Percentiles rank a stretch among this genome's conserved stretches.
phyloP scores from a whole-genome alignment of 257 asterid genomes.

The Jacaranda mimosifolia region DNA sequence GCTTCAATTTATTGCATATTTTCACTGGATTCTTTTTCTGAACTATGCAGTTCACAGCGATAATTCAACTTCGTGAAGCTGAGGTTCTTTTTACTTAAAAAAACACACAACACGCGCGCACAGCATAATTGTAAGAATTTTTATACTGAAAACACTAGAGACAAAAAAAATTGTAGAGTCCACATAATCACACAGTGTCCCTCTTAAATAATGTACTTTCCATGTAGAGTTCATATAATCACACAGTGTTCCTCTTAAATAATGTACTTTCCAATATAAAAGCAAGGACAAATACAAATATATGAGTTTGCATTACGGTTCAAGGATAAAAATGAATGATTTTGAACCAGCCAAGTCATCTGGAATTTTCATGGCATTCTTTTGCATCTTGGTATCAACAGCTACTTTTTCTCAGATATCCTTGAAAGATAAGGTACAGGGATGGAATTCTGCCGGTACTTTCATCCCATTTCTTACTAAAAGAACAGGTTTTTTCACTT shows the following conservation, averaged over 20 bases:
- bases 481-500: background rate
- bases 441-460: background rate
- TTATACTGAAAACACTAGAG: slow-evolving; percentile 7
- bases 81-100: background rate
- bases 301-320: background rate
- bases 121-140: background rate
- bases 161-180: background rate
- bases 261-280: background rate
- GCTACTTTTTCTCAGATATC: background rate
- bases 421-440: background rate
- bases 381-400: background rate
- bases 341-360: slow-evolving; percentile 1
- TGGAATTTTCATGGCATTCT: background rate
- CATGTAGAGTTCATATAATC: background rate
- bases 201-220: background rate
- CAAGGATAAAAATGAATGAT: background rate
- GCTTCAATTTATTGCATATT: slow-evolving; percentile 17
- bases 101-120: background rate
- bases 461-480: background rate
- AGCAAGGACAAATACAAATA: background rate
- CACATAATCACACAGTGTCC: background rate
- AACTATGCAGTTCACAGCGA: background rate
- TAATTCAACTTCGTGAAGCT: background rate
- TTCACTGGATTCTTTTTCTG: background rate
- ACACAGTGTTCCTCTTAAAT: background rate